Evolutionary conservation across 768 basidiomycete genomes (phyloP), one percentile per base, ranked within the genome.

Genomic region (Trametes meyenii): DNA sequence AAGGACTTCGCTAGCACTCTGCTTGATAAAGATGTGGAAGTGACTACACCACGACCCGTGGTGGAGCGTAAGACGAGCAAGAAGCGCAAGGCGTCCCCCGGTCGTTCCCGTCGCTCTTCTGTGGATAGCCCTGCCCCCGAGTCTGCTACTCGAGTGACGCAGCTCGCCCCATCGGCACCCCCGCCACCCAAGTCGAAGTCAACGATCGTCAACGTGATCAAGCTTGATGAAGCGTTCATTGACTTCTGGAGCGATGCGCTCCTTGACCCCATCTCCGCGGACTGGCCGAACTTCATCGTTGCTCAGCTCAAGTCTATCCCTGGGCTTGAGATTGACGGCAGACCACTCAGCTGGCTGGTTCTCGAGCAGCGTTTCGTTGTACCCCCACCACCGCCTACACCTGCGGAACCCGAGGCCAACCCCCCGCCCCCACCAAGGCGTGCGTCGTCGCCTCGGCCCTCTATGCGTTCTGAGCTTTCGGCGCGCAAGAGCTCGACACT

Each of bases 201-300:
- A 21, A 78, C 79, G 0, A 71, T 74, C 10, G 72, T 87, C 12
- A 74, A 78, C 14, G 64, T 83, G 38, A 74, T 86, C n/a, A 80
- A 85, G 61, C 69, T 93, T 12, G 91, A 93, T 67, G 90, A 92
- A 67, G 89, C 90, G 1, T 92, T 93, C 71, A 74, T 92, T 55
- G 90, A 93, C 71, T 91, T 91, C 70, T 92, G 90, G 89, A 82
- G 79, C 52, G 90, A 93, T 67, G 82, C 89, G 1, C 69, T 92
- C 35, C 75, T 86, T 16, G 90, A 93, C 67, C 84, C 88, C 17
- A 81, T 90, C 59, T 77, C 87, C 0, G 71, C 78, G 1, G 72
- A 75, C 44, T 91, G 87, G 89, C 90, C 89, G 13, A 74, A 79
- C 5, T 90, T 92, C 65, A 81, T 88, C 42, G 70, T 92, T 14